Evolutionary conservation across 2,329 filamentous ascomycete species (phyloP), one percentile per base, ranked within the genome.

Genomic region (Fusarium citri): DNA sequence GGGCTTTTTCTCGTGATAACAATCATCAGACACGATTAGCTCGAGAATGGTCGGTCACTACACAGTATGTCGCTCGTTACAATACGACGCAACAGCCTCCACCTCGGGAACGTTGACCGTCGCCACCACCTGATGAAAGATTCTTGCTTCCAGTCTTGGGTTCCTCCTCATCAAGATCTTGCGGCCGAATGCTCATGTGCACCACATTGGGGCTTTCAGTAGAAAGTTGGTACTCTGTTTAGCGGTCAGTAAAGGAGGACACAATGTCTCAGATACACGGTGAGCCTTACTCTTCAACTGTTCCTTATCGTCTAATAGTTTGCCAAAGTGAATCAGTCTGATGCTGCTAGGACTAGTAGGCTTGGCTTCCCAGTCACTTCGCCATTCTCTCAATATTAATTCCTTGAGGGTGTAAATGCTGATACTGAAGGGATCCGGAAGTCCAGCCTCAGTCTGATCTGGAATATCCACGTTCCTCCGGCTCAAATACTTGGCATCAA

Each of bases 321-420:
- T 94, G 54, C 95, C 95, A 80, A 97, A 96, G 68, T 94, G 92
- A 76, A 98, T 98, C 74, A 98, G 82, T 53, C 95, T 87, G 83
- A 98, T 98, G 66, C 91, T 93, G 76, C 91, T 95, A 14, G 95
- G 94, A 76, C 93, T 96, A 26, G 92, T 89, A 3, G 95, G 95
- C 76, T 92, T 91, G 18, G 90, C 83, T 76, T 97, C 94, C 95
- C 95, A 98, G 78, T 98, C 93, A 74, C 90, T 91, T 72, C 94
- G 87, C 95, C 95, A 98, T 79, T 98, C 94, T 74, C 93, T 87
- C 83, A 96, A 88, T 78, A 98, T 97, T 76, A 98, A 83, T 82
- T 98, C 94, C 81, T 98, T 98, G 71, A 98, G 83, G 5, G 93
- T 97, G 78, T 98, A 97, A 53, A 97, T 91, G 72, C 93, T 97